A percentile compares a stretch with the other conserved stretches of the same genome.
phyloP scores from a whole-genome alignment of 371 early-diverging fungal genomes.

The Apophysomyces elegans region DNA sequence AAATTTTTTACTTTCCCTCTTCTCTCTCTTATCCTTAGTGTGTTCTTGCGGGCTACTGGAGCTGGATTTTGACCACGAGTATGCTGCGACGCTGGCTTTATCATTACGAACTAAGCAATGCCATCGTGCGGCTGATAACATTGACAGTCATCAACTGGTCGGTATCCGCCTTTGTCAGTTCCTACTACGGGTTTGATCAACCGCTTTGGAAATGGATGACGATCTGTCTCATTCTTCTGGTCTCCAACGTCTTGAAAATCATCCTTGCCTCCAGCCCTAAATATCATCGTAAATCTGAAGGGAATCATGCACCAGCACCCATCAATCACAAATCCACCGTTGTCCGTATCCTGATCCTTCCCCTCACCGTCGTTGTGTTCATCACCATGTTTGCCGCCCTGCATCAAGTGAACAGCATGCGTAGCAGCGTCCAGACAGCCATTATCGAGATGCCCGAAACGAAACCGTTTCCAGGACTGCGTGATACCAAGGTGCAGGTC shows the following conservation, averaged over 20 bases:
- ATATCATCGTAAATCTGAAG: slow-evolving; percentile 29
- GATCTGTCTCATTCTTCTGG: slow-evolving; percentile 51
- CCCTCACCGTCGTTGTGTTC: slow-evolving; percentile 45
- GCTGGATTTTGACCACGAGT: slow-evolving; percentile 62
- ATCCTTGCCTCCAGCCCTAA: slow-evolving; percentile 37
- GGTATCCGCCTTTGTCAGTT: slow-evolving; percentile 55
- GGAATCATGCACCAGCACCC: slow-evolving; percentile 22
- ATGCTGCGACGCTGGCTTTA: slow-evolving; percentile 65
- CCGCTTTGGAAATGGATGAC: slow-evolving; percentile 71
- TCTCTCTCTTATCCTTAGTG: slow-evolving; percentile 37
- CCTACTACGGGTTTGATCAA: slow-evolving; percentile 59
- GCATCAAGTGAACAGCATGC: slow-evolving; percentile 41
- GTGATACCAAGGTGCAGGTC: slow-evolving; percentile 39
- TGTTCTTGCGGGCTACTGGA: slow-evolving; percentile 62
- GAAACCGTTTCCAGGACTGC: slow-evolving; percentile 29
- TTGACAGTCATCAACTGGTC: slow-evolving; percentile 66
- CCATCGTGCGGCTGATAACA: slow-evolving; percentile 65
- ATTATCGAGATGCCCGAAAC: slow-evolving; percentile 22
- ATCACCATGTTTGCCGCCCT: slow-evolving; percentile 50
- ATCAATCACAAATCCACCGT: slow-evolving; percentile 45
- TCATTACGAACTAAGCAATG: slow-evolving; percentile 61
- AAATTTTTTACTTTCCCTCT: no score
- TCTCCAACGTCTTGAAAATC: slow-evolving; percentile 42
- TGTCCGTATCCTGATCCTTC: slow-evolving; percentile 44
- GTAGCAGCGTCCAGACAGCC: slow-evolving; percentile 23